Evolutionary conservation across 2,329 filamentous ascomycete species (phyloP), one percentile per base, ranked within the genome.

Genomic region (Sporothrix schenckii): DNA sequence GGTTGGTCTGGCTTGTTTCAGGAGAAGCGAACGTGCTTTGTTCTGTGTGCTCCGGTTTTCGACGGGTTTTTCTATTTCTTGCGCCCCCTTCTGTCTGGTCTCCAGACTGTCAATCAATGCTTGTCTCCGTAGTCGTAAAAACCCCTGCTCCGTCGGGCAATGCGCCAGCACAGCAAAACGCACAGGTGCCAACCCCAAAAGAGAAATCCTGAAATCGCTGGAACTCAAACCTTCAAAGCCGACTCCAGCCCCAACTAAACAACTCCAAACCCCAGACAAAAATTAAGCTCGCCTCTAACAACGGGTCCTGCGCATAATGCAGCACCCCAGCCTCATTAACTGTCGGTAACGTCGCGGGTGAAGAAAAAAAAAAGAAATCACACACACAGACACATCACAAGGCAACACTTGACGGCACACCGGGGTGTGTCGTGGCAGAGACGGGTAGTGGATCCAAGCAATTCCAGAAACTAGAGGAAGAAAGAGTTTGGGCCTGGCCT

Each of bases 261-360:
- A 60, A 68, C n/a, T 30, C 66, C 16, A 27, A 39, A 47, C 30
- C 39, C 34, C 52, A 68, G 58, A 30, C 19, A 47, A 34, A 39
- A 69, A 60, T 60, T 39, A 69, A 69, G 67, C 67, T 69, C 54
- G 53, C 54, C 67, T 61, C 54, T 34, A 30, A 65, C 61, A 21
- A 69, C 53, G 52, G 53, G 54, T 41, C 53, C 27, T 61, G 54
- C 54, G 67, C 67, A 69, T 53, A 52, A 61, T 61, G 67, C 67
- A 52, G 54, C 53, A n/a, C 54, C 52, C 54, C 54, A 50, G 41
- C 34, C 49, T n/a, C 44, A 54, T 53, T 39, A 65, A 14, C 50
- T 44, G 65, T 53, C 50, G 65, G 65, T 24, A 66, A 52, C 19
- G 63, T 66, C 27, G 63, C 49, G 49, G 49, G 16, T 44, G 61